phyloP scores from a whole-genome alignment of 2,329 filamentous ascomycete species.

The Fusarium neocosmosporiellum region DNA sequence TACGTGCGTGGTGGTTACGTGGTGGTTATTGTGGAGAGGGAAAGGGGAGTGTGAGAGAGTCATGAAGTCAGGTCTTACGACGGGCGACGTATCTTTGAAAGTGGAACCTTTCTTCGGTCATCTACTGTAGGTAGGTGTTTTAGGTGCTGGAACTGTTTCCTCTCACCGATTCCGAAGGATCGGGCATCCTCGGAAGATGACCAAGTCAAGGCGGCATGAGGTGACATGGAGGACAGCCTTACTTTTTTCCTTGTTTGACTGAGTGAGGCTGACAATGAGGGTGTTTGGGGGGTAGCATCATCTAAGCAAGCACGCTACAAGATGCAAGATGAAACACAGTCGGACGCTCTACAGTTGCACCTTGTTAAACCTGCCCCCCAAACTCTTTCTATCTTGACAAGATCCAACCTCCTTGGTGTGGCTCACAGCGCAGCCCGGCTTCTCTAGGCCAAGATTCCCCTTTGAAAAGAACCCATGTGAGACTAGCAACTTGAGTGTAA shows the following conservation, averaged over 20 bases:
- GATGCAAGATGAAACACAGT: neutral
- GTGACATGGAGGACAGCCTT: neutral
- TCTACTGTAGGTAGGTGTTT: neutral
- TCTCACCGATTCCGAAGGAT: neutral
- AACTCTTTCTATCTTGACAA: neutral
- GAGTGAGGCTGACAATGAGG: neutral
- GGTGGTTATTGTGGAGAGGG: neutral
- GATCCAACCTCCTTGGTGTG: neutral
- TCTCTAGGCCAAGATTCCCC: neutral
- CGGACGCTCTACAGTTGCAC: neutral
- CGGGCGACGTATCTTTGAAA: neutral
- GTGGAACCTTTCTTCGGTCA: neutral
- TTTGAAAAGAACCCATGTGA: neutral
- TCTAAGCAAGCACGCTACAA: neutral
- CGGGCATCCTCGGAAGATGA: neutral
- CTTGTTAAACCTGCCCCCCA: neutral
- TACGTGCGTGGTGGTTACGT: neutral
- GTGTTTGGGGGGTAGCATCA: neutral
- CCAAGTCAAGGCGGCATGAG: neutral
- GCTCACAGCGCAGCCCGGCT: neutral
- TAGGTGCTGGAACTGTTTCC: neutral
- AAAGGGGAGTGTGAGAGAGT: neutral
- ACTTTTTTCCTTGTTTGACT: neutral
- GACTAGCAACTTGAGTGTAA: neutral
- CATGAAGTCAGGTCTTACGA: neutral